Conservation (phyloP, 140 eudicot species). For the Flaveria floridana region DNA sequence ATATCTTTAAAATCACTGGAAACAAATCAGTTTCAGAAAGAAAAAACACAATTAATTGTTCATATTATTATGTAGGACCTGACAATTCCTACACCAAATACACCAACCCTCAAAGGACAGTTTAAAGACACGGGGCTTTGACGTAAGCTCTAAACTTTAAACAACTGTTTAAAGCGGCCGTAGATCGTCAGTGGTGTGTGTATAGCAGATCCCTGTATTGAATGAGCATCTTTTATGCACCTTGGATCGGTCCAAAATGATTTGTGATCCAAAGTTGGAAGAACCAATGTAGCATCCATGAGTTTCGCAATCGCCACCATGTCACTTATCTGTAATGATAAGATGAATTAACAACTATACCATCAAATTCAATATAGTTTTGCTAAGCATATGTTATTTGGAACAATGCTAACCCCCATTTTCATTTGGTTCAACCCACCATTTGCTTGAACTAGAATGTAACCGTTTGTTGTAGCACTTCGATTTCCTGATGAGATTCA, state of each 20-base stretch:
- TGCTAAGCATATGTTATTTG: conserved; percentile 5
- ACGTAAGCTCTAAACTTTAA: no score
- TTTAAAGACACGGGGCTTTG: no score
- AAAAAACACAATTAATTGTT: neutral
- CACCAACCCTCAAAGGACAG: no score
- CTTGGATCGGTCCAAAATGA: conserved; percentile 89
- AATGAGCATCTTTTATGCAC: conserved; percentile 29
- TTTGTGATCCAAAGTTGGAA: conserved; percentile 69
- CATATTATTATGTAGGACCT: neutral
- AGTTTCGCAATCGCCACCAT: conserved; percentile 82
- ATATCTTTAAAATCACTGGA: conserved; percentile 80
- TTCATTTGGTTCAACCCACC: conserved; percentile 91
- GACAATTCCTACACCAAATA: no score
- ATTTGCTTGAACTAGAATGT: conserved; percentile 63
- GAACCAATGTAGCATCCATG: conserved; percentile 71
- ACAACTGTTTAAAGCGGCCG: no score
- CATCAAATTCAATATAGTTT: neutral
- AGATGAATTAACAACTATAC: neutral
- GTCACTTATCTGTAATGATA: conserved; percentile 58
- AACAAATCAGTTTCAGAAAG: conserved; percentile 28
- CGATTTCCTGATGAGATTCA: conserved; percentile 41
- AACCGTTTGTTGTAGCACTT: conserved; percentile 50
- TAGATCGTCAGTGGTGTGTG: no score
- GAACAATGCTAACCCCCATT: conserved; percentile 62
- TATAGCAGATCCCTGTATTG: neutral